Evolutionary conservation across 1,139 yeast species (phyloP).

Genomic region (Zygoascus sp.): DNA sequence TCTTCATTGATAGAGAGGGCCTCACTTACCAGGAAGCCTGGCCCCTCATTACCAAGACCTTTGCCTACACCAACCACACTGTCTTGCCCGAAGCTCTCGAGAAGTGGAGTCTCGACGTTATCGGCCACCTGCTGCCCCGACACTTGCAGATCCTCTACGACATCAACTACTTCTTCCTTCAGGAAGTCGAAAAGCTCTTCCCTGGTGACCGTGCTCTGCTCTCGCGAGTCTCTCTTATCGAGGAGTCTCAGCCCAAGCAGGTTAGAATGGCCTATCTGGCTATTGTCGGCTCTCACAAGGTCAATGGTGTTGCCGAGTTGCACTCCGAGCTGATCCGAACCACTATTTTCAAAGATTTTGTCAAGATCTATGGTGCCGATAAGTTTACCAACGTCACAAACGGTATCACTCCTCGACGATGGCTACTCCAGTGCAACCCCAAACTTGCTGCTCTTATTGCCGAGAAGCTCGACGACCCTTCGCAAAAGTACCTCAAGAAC

Average conservation of each 20-base stretch:
- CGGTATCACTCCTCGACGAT: constrained; percentile 94
- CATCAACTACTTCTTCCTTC: constrained; percentile 74
- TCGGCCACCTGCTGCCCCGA: constrained; percentile 78
- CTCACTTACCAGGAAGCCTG: constrained; percentile 82
- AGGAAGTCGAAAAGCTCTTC: constrained; percentile 67
- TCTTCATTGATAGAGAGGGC: constrained; percentile 77
- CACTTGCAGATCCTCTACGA: constrained; percentile 89
- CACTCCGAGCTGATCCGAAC: constrained; percentile 89
- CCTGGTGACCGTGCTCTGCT: constrained; percentile 64
- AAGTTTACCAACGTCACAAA: constrained; percentile 90
- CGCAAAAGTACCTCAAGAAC: constrained; percentile 65
- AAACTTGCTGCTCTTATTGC: constrained; percentile 66
- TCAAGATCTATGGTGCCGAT: constrained; percentile 69
- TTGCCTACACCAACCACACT: constrained; percentile 93
- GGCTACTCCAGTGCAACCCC: constrained; percentile 95
- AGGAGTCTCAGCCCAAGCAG: constrained; percentile 73
- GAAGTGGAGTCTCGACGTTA: constrained; percentile 86
- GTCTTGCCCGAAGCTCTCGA: constrained; percentile 93
- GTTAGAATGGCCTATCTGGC: constrained; percentile 93
- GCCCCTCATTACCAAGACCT: constrained; percentile 73
- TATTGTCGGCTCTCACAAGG: constrained; percentile 86
- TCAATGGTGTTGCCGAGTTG: constrained; percentile 92
- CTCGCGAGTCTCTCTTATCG: constrained; percentile 73
- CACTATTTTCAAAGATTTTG: constrained; percentile 88
- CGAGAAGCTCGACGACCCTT: constrained; percentile 57